phyloP scores from a whole-genome alignment of 1,139 yeast genomes.

The Saccharomycopsis phalli region DNA sequence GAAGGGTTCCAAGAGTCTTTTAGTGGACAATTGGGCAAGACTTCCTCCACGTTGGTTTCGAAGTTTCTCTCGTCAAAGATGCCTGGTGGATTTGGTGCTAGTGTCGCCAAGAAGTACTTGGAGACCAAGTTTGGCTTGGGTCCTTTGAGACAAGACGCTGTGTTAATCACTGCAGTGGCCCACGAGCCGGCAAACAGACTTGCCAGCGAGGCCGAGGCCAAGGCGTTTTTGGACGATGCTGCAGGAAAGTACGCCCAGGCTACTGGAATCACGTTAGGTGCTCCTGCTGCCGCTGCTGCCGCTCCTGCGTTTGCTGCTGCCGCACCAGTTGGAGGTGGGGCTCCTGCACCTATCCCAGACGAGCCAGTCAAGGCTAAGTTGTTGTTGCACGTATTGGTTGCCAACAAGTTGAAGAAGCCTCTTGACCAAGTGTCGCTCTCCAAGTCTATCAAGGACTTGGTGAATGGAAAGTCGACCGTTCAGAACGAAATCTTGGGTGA shows the following conservation, averaged over 20 bases:
- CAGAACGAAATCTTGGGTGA: slow-evolving; percentile 98
- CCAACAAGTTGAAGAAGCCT: slow-evolving; percentile 89
- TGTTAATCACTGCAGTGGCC: slow-evolving; percentile 71
- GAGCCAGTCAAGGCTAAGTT: slow-evolving; percentile 82
- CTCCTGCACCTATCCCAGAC: slow-evolving; percentile 67
- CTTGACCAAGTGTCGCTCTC: slow-evolving; percentile 78
- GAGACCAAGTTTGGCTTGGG: slow-evolving; percentile 89
- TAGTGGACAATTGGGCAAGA: slow-evolving; percentile 85
- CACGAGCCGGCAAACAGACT: slow-evolving; percentile 88
- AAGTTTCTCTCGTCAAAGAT: slow-evolving; percentile 91
- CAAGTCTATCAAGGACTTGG: slow-evolving; percentile 93
- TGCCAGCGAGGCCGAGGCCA: slow-evolving; percentile 81
- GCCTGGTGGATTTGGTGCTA: slow-evolving; percentile 98
- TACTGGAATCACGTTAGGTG: slow-evolving; percentile 37
- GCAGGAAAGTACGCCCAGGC: slow-evolving; percentile 34
- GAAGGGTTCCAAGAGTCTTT: slow-evolving; percentile 90
- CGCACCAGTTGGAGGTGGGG: slow-evolving; percentile 50
- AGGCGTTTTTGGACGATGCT: slow-evolving; percentile 68
- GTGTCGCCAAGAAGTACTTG: slow-evolving; percentile 84
- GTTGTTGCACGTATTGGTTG: slow-evolving; percentile 81
- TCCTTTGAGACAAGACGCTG: slow-evolving; percentile 89
- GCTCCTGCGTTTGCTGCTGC: slow-evolving; percentile 51
- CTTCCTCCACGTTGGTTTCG: slow-evolving; percentile 78
- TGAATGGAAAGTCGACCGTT: slow-evolving; percentile 96
- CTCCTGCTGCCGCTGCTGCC: slow-evolving; percentile 40